Percentiles rank a stretch among this genome's conserved stretches.
These are phyloP conservation scores for Candida gigantensis DNA, from an alignment of 1,139 yeast species.

Conservation along the genomic window DNA sequence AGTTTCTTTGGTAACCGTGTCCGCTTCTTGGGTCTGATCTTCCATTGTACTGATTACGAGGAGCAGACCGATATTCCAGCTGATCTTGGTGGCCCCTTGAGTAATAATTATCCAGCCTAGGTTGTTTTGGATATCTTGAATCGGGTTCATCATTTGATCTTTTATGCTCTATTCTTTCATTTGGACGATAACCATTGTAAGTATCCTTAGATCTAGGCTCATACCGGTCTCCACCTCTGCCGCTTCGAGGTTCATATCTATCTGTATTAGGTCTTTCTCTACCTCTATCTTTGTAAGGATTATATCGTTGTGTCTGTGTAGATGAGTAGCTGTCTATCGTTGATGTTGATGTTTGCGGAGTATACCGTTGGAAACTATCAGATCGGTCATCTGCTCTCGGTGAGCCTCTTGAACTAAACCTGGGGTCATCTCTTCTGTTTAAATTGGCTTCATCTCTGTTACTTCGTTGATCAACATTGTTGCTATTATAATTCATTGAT, in stretches of 20 bases:
- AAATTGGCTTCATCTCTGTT: not conserved
- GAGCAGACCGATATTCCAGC: not conserved
- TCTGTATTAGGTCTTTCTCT: constrained; percentile 11
- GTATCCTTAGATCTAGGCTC: too few species aligned
- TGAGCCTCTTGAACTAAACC: not conserved
- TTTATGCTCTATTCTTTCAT: too few species aligned
- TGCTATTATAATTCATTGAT: too few species aligned
- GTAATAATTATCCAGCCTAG: too few species aligned
- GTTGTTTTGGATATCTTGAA: not conserved
- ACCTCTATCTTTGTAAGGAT: constrained; percentile 17
- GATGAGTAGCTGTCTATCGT: not conserved
- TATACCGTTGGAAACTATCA: not conserved
- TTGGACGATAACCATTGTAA: too few species aligned
- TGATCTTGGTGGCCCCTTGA: not conserved
- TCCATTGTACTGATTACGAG: not conserved
- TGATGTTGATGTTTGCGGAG: not conserved
- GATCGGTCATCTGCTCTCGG: not conserved
- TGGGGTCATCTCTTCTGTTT: constrained; percentile 1
- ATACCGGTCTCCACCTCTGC: too few species aligned
- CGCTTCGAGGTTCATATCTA: not conserved
- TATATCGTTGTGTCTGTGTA: not conserved
- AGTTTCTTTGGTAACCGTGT: not conserved
- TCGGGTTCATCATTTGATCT: not conserved
- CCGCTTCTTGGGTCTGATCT: not conserved
- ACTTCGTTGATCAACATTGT: not conserved